These are phyloP conservation scores for Talaromyces ruber DNA, from an alignment of 495 filamentous ascomycete genomes.

Conservation along the genomic window DNA sequence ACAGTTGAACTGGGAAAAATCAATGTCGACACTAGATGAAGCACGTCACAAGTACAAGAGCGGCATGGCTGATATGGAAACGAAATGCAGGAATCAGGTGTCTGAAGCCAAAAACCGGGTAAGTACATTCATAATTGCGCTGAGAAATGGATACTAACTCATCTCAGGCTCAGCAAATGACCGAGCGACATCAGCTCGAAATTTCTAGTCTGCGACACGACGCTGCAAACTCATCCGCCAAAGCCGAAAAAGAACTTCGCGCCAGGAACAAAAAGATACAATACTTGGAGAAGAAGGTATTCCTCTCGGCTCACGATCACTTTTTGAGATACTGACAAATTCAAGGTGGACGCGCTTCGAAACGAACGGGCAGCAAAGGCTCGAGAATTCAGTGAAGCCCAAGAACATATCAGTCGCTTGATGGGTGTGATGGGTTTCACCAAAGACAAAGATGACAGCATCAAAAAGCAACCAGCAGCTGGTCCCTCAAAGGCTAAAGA, in stretches of 20 bases:
- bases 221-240: conserved; percentile 18
- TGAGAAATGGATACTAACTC: neutral
- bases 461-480: neutral
- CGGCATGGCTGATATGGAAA: conserved; percentile 12
- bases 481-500: conserved; percentile 7
- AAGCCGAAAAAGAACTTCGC: conserved; percentile 24
- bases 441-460: conserved; percentile 4
- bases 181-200: conserved; percentile 13
- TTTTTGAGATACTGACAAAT: neutral
- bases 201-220: conserved; percentile 14
- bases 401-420: conserved; percentile 38
- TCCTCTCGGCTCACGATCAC: neutral
- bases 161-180: neutral
- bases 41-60: conserved; percentile 13
- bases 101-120: conserved; percentile 18
- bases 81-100: conserved; percentile 12
- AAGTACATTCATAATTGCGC: neutral
- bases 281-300: conserved; percentile 35
- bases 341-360: conserved; percentile 29
- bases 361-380: conserved; percentile 33
- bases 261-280: conserved; percentile 26
- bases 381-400: conserved; percentile 40
- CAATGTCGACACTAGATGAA: conserved; percentile 14
- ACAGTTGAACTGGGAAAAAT: conserved; percentile 12
- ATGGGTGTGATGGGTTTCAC: conserved; percentile 40